Evolutionary conservation across 2,329 filamentous ascomycete genomes (phyloP), one percentile per base, ranked within the genome.

Genomic region (Penicillium sp.): DNA sequence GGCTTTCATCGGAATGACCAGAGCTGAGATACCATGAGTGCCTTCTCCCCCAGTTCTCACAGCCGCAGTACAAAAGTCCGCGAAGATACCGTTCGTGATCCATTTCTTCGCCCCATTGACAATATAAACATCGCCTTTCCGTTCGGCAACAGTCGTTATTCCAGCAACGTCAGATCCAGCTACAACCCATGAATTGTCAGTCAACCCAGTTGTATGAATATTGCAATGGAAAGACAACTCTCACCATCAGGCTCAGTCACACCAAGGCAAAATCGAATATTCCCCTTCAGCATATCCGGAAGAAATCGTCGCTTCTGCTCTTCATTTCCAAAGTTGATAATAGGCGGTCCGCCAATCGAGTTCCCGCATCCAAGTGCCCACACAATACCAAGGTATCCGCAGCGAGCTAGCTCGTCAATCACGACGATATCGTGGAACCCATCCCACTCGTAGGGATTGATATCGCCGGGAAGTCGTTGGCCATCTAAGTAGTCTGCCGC

Each of bases 51-150:
- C 83, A 0, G 84, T 87, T 7, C 84, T 76, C 1, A 86, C 84
- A 2, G 83, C 84, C 2, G 83, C 83, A 0, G 83, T 84, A 71
- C 81, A 80, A 63, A 83, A 82, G 43, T 82, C 78, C 5, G 84
- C 81, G 72, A 78, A 83, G 1, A 81, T 80, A 2, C 76, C 80
- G 34, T 82, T 82, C 0, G 85, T 86, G 61, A 87, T 86, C 82
- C 83, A 85, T 68, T 85, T 85, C 75, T 87, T 86, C 46, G 78
- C 80, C 0, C 84, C 85, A 51, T 85, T 85, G 31, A 87, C 82
- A 26, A 85, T 67, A 64, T 85, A 87, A 22, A 73, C 68, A 24
- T 74, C 71, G 1, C 78, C 80, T 47, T 79, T 73, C 42, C 71
- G 70, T 24, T 71, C 60, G 0, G 84, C 85, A 0, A 80, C 85